phyloP scores from a whole-genome alignment of 495 filamentous ascomycete genomes.

The Ramalina peruviana region DNA sequence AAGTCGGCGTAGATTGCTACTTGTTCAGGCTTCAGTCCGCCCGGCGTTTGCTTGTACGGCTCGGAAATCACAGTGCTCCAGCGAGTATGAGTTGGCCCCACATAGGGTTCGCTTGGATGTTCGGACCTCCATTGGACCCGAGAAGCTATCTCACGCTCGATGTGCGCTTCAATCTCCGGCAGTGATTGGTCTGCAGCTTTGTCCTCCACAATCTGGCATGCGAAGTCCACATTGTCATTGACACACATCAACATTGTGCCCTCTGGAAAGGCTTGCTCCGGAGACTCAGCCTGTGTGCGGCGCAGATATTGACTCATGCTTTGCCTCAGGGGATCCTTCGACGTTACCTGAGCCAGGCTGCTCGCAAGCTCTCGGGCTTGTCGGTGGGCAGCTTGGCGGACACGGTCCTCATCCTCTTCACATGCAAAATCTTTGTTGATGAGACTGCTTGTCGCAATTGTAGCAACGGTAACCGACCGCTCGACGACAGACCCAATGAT shows the following conservation, averaged over 20 bases:
- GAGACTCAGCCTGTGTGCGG: slow-evolving; percentile 49
- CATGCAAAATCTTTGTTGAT: slow-evolving; percentile 92
- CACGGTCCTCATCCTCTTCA: slow-evolving; percentile 74
- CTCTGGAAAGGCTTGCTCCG: slow-evolving; percentile 68
- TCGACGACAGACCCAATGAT: slow-evolving; percentile 97
- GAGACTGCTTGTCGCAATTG: slow-evolving; percentile 85
- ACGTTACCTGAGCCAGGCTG: slow-evolving; percentile 89
- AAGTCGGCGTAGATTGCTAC: slow-evolving; percentile 95
- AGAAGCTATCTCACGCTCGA: slow-evolving; percentile 58
- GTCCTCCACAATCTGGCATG: slow-evolving; percentile 83
- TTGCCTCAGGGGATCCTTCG: slow-evolving; percentile 87
- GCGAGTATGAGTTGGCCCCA: slow-evolving; percentile 62
- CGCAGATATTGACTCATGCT: slow-evolving; percentile 95
- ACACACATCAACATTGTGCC: slow-evolving; percentile 91
- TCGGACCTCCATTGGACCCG: slow-evolving; percentile 57
- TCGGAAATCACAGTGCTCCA: slow-evolving; percentile 84
- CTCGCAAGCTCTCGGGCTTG: slow-evolving; percentile 89
- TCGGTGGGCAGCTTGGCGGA: slow-evolving; percentile 71
- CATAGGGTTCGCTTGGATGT: slow-evolving; percentile 66
- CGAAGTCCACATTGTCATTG: slow-evolving; percentile 89
- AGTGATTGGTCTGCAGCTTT: slow-evolving; percentile 86
- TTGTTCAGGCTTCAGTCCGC: slow-evolving; percentile 80
- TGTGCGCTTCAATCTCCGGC: slow-evolving; percentile 84
- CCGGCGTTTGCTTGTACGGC: slow-evolving; percentile 67
- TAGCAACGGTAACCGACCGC: slow-evolving; percentile 90